These are phyloP conservation scores for Talaromyces proteolyticus DNA, from an alignment of 495 filamentous ascomycete species.

Conservation along the genomic window DNA sequence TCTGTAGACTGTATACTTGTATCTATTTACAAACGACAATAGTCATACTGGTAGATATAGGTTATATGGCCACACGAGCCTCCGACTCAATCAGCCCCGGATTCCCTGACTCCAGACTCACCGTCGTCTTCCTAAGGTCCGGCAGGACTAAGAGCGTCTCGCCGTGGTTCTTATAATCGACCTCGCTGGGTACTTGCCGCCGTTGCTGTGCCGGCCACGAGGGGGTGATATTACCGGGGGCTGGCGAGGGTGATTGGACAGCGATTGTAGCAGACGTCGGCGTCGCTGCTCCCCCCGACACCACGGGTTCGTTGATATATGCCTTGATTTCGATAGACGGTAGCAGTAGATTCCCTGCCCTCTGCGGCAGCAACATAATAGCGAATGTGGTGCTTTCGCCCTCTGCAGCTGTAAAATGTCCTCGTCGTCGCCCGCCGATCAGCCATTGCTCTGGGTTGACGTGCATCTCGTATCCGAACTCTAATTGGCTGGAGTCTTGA, in stretches of 20 bases:
- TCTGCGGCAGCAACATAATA: constrained; percentile 71
- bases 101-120: constrained; percentile 65
- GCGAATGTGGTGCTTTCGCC: constrained; percentile 44
- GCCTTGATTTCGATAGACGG: constrained; percentile 73
- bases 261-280: constrained; percentile 12
- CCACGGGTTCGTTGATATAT: too few species aligned
- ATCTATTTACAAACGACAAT: not conserved
- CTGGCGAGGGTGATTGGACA: constrained; percentile 4
- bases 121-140: constrained; percentile 67
- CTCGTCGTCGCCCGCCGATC: constrained; percentile 72
- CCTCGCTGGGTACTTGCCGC: constrained; percentile 58
- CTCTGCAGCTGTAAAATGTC: constrained; percentile 61
- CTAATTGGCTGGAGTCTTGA: constrained; percentile 44
- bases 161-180: constrained; percentile 69
- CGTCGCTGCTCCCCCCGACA: constrained; percentile 22
- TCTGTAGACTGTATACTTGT: too few species aligned
- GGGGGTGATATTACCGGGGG: not conserved
- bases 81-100: constrained; percentile 56
- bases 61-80: constrained; percentile 25
- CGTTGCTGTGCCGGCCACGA: constrained; percentile 15
- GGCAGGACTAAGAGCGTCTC: constrained; percentile 73
- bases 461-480: constrained; percentile 81
- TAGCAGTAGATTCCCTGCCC: constrained; percentile 67
- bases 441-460: constrained; percentile 75
- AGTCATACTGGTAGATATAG: too few species aligned